Conservation (phyloP, 371 early-diverging fungal genomes). For the Agmasoma carcini region DNA sequence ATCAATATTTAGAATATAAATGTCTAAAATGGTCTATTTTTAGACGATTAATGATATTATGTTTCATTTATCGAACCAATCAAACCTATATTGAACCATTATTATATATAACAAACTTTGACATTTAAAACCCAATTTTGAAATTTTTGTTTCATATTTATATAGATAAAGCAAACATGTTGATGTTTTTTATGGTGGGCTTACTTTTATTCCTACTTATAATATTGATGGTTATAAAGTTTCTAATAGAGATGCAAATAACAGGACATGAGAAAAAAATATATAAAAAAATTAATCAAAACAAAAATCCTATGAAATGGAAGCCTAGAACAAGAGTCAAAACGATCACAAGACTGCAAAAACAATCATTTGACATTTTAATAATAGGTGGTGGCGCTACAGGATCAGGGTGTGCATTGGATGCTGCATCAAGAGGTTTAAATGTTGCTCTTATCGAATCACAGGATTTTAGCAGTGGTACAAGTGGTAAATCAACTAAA, state of each 20-base stretch:
- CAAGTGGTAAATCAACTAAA: conserved; percentile 85
- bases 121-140: background rate
- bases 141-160: background rate
- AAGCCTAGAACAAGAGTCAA: conserved; percentile 23
- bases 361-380: conserved; percentile 60
- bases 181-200: background rate
- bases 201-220: conserved; percentile 5
- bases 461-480: conserved; percentile 85
- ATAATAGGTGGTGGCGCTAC: conserved; percentile 94
- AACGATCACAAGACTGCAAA: conserved; percentile 22
- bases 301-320: conserved; percentile 29
- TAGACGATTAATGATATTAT: too few species aligned
- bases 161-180: background rate
- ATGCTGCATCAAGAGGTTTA: conserved; percentile 84
- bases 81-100: too few species aligned
- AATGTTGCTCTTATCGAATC: conserved; percentile 84
- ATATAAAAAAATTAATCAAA: conserved; percentile 1
- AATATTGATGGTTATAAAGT: conserved; percentile 5
- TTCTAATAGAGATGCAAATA: background rate
- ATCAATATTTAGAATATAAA: too few species aligned
- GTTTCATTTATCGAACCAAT: too few species aligned
- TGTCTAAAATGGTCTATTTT: too few species aligned
- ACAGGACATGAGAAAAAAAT: conserved; percentile 3
- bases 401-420: conserved; percentile 82
- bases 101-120: too few species aligned